phyloP scores from a whole-genome alignment of 805 yeast species.

The Starmerella kuoi region DNA sequence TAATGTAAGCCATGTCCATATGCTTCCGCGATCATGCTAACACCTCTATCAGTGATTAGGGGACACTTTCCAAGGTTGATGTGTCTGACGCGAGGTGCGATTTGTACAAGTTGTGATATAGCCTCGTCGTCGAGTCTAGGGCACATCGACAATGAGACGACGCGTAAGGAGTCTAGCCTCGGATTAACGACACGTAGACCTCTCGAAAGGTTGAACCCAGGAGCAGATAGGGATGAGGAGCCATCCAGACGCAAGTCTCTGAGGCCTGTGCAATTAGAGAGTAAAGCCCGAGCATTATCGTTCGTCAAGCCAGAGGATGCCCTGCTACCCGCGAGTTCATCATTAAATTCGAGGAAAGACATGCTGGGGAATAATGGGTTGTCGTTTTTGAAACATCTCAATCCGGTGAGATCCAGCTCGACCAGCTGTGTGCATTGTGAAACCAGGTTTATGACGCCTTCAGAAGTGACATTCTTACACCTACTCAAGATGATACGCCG shows the following conservation, averaged over 20 bases:
- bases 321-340: background rate
- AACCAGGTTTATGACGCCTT: slow-evolving; percentile 41
- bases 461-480: slow-evolving; percentile 54
- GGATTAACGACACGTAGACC: slow-evolving; percentile 29
- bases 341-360: background rate
- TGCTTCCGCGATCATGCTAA: slow-evolving; percentile 50
- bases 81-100: slow-evolving; percentile 79
- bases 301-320: slow-evolving; percentile 2
- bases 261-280: slow-evolving; percentile 6
- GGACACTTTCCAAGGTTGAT: slow-evolving; percentile 83
- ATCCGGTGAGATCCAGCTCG: slow-evolving; percentile 78
- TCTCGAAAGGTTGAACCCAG: slow-evolving; percentile 33
- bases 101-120: slow-evolving; percentile 53
- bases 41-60: slow-evolving; percentile 69
- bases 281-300: slow-evolving; percentile 1
- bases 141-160: slow-evolving; percentile 78
- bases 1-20: slow-evolving; percentile 75
- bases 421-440: slow-evolving; percentile 68
- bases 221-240: slow-evolving; percentile 49
- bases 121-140: slow-evolving; percentile 66
- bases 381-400: slow-evolving; percentile 31
- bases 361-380: background rate
- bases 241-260: slow-evolving; percentile 12
- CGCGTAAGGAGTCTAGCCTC: slow-evolving; percentile 55
- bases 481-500: slow-evolving; percentile 75